Percentiles rank a stretch among this genome's conserved stretches.
phyloP scores from a whole-genome alignment of 1,139 yeast genomes.

The Meyerozyma smithsonii region DNA sequence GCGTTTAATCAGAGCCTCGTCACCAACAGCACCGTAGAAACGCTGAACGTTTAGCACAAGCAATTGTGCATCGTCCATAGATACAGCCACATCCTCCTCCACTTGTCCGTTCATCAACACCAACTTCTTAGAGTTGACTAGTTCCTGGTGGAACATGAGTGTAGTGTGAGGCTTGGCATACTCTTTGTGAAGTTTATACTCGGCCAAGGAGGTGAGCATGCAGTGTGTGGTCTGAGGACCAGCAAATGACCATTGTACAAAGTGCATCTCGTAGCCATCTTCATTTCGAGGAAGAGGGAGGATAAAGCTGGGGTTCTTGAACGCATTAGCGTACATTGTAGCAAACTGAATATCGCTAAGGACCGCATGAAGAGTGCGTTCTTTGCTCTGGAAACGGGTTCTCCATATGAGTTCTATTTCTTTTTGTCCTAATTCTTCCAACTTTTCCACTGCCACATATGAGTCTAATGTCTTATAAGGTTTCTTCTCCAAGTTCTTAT shows the following conservation, averaged over 20 bases:
- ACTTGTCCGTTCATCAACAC: constrained; percentile 87
- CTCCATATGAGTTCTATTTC: constrained; percentile 88
- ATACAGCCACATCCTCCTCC: constrained; percentile 63
- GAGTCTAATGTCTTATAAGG: constrained; percentile 73
- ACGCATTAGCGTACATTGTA: constrained; percentile 60
- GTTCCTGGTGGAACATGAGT: constrained; percentile 79
- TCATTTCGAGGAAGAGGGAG: constrained; percentile 60
- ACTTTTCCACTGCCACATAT: constrained; percentile 65
- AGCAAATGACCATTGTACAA: constrained; percentile 89
- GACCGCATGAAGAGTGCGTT: constrained; percentile 60
- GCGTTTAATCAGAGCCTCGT: constrained; percentile 36
- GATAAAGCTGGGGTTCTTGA: constrained; percentile 69
- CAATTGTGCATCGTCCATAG: constrained; percentile 72
- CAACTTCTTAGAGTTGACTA: constrained; percentile 54
- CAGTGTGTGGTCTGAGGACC: constrained; percentile 85
- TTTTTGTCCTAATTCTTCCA: constrained; percentile 47
- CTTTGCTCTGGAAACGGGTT: constrained; percentile 68
- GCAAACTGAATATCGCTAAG: constrained; percentile 54
- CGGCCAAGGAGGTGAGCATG: constrained; percentile 87
- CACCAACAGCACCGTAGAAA: constrained; percentile 63
- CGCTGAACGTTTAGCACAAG: constrained; percentile 78
- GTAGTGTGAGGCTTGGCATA: constrained; percentile 96
- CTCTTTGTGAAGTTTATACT: constrained; percentile 85
- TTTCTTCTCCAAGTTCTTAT: constrained; percentile 36
- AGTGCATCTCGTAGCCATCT: constrained; percentile 77